phyloP scores from a whole-genome alignment of 352 stramenopile species.

The Globisporangium megalacanthum region DNA sequence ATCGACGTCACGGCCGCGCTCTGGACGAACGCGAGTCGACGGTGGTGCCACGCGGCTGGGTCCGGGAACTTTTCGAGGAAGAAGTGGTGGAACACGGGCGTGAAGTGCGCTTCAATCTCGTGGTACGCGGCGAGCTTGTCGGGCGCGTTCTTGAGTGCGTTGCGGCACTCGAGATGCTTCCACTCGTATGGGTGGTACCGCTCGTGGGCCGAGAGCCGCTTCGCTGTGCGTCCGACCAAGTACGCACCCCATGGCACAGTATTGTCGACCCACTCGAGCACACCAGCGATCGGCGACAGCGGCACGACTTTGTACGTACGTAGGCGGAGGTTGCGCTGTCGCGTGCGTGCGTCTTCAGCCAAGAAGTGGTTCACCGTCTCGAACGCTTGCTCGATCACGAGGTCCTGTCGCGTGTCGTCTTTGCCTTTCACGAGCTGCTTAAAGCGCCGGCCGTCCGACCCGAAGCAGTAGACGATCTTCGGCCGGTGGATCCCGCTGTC shows the following conservation, averaged over 20 bases:
- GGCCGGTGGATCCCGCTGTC: slow-evolving; percentile 94
- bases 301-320: slow-evolving; percentile 96
- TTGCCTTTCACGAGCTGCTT: slow-evolving; percentile 97
- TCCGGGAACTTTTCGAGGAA: slow-evolving; percentile 97
- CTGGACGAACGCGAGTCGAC: slow-evolving; percentile 93
- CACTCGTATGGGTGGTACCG: slow-evolving; percentile 95
- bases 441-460: slow-evolving; percentile 88
- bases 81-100: slow-evolving; percentile 96
- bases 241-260: slow-evolving; percentile 94
- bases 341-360: slow-evolving; percentile 51
- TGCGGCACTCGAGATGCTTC: slow-evolving; percentile 79
- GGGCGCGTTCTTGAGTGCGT: slow-evolving; percentile 63
- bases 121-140: slow-evolving; percentile 84
- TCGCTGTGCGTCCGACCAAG: slow-evolving; percentile 58
- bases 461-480: slow-evolving; percentile 97
- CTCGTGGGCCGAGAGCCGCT: slow-evolving; percentile 79
- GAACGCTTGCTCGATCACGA: slow-evolving; percentile 89
- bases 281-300: slow-evolving; percentile 88
- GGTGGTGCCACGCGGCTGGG: slow-evolving; percentile 90
- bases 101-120: slow-evolving; percentile 93
- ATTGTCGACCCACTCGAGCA: slow-evolving; percentile 98
- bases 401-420: slow-evolving; percentile 83
- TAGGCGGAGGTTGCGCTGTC: slow-evolving; percentile 78
- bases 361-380: slow-evolving; percentile 89
- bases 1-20: slow-evolving; percentile 97